Evolutionary conservation across 768 basidiomycete genomes (phyloP).

Genomic region (Rhizopogon rudus): DNA sequence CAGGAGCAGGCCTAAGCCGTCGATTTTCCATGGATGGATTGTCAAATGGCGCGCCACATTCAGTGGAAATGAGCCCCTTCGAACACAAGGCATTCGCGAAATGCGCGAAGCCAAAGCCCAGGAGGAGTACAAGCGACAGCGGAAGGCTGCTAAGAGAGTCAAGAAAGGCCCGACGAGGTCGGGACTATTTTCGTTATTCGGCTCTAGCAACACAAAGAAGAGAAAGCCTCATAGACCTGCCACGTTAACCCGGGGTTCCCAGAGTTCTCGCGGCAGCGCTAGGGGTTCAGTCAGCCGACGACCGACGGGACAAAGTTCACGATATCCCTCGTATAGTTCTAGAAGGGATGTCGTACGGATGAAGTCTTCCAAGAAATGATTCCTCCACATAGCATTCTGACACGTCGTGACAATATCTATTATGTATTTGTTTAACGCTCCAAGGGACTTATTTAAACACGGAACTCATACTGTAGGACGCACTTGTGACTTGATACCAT

Average conservation of each 20-base stretch:
- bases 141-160: constrained; percentile 12
- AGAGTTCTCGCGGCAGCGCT: constrained; percentile 7
- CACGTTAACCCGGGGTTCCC: constrained; percentile 2
- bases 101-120: constrained; percentile 52
- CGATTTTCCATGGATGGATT: constrained; percentile 70
- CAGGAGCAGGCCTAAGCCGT: constrained; percentile 47
- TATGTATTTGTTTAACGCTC: constrained; percentile 1
- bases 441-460: constrained; percentile 4
- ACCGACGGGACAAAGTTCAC: constrained; percentile 11
- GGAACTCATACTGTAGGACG: constrained; percentile 1
- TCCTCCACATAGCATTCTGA: not conserved
- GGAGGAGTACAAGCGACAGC: constrained; percentile 25
- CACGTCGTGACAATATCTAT: not conserved
- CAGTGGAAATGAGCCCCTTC: constrained; percentile 52
- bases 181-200: constrained; percentile 25
- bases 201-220: constrained; percentile 11
- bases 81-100: constrained; percentile 67
- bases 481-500: not conserved
- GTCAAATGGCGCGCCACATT: constrained; percentile 76
- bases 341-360: constrained; percentile 5
- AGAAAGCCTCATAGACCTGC: constrained; percentile 8
- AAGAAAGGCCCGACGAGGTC: constrained; percentile 11
- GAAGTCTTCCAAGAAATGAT: not conserved
- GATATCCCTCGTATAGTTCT: constrained; percentile 13
- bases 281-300: constrained; percentile 8